Percentiles rank a stretch among this genome's conserved stretches.
Conservation (phyloP, 768 basidiomycete species). For the Phaeotremella skinneri region DNA sequence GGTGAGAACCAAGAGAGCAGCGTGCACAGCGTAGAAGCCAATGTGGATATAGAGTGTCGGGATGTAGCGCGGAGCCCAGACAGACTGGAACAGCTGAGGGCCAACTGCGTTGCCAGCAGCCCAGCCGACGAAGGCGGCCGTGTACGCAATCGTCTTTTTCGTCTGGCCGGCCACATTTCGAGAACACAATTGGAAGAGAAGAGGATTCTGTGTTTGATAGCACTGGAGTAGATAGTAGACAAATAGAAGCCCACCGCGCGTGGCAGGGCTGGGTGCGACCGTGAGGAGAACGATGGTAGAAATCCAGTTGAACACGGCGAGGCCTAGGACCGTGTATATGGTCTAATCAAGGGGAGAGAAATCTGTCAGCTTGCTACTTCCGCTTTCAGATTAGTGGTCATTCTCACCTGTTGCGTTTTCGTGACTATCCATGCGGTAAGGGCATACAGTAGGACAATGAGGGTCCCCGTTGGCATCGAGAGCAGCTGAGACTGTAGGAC, state of each 20-base stretch:
- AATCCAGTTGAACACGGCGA: constrained; percentile 57
- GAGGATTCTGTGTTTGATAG: constrained; percentile 34
- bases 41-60: constrained; percentile 57
- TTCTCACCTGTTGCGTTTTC: not conserved
- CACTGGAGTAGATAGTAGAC: constrained; percentile 55
- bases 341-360: constrained; percentile 51
- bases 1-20: constrained; percentile 47
- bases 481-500: constrained; percentile 57
- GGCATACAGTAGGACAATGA: constrained; percentile 33
- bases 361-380: constrained; percentile 45
- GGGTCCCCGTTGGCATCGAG: constrained; percentile 41
- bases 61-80: constrained; percentile 57
- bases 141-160: constrained; percentile 58
- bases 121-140: constrained; percentile 58
- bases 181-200: constrained; percentile 57
- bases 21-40: constrained; percentile 54
- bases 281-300: constrained; percentile 57
- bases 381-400: not conserved
- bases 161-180: constrained; percentile 57
- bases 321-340: constrained; percentile 49
- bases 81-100: constrained; percentile 57
- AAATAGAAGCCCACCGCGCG: constrained; percentile 56
- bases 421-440: not conserved
- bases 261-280: constrained; percentile 52
- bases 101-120: constrained; percentile 59